Evolutionary conservation across 768 basidiomycete genomes (phyloP).

Genomic region (Kwoniella sp.): DNA sequence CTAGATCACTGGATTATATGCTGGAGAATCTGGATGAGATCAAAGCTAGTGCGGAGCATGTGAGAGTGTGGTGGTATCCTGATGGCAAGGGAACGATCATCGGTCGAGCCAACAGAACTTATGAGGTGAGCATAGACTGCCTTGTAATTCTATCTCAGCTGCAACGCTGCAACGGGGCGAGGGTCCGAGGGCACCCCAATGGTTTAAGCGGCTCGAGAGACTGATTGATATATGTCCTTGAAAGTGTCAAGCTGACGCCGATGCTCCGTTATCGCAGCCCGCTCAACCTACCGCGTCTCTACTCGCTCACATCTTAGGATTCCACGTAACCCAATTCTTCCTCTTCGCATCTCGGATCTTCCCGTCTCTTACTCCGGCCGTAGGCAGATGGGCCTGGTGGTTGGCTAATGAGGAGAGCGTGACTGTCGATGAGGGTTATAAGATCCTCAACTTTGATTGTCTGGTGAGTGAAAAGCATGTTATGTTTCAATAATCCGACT

Average conservation of each 20-base stretch:
- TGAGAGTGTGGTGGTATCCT: slow-evolving; percentile 95
- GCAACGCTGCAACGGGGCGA: too few species aligned
- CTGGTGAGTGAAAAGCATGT: slow-evolving; percentile 63
- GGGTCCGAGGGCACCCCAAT: too few species aligned
- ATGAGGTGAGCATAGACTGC: slow-evolving; percentile 63
- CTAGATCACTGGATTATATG: slow-evolving; percentile 62
- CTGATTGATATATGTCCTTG: too few species aligned
- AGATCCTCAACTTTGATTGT: slow-evolving; percentile 91
- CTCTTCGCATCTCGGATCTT: slow-evolving; percentile 75
- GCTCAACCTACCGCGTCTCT: slow-evolving; percentile 36
- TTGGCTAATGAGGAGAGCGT: slow-evolving; percentile 63
- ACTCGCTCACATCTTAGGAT: slow-evolving; percentile 66
- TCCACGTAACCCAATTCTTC: slow-evolving; percentile 78
- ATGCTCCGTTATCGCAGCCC: slow-evolving; percentile 24
- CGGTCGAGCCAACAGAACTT: slow-evolving; percentile 72
- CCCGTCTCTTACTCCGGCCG: slow-evolving; percentile 65
- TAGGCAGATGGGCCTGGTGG: slow-evolving; percentile 63
- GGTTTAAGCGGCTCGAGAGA: too few species aligned
- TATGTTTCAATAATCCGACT: too few species aligned
- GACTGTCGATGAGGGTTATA: slow-evolving; percentile 73
- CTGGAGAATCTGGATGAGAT: slow-evolving; percentile 51
- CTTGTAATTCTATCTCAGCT: slow-evolving; percentile 28
- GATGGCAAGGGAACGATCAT: slow-evolving; percentile 71
- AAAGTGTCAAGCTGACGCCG: background rate
- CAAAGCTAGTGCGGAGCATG: slow-evolving; percentile 71